Evolutionary conservation across 306 rosid genomes (phyloP).

Genomic region (Lathyrus tuberosus): DNA sequence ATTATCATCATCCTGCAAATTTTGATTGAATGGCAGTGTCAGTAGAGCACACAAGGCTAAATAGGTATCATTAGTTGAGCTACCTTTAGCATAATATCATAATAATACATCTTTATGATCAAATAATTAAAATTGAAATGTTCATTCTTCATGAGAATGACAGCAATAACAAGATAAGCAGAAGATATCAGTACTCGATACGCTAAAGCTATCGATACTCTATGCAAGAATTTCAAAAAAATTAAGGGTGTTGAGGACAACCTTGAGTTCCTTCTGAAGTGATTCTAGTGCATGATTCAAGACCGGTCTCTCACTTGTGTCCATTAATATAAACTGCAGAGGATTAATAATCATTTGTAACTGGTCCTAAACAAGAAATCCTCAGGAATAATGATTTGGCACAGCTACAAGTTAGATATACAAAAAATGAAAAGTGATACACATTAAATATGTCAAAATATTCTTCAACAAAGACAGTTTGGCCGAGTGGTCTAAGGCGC

Average conservation of each 20-base stretch:
- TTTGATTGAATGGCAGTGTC: constrained; percentile 31
- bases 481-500: constrained; percentile 17
- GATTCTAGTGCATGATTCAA: constrained; percentile 49
- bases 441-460: accelerated
- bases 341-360: constrained; percentile 38
- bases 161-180: constrained; percentile 25
- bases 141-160: no score
- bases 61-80: not conserved
- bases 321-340: constrained; percentile 69
- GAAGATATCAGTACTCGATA: constrained; percentile 13
- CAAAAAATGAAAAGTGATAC: not conserved
- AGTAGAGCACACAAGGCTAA: constrained; percentile 16
- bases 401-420: not conserved
- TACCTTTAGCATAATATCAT: not conserved
- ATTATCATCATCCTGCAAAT: constrained; percentile 58
- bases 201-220: constrained; percentile 10
- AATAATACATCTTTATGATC: not conserved
- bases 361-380: no score
- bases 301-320: constrained; percentile 44
- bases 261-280: constrained; percentile 62
- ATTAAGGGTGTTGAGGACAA: constrained; percentile 29
- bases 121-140: no score
- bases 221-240: not conserved
- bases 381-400: no score
- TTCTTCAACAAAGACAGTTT: not conserved